Evolutionary conservation across 495 filamentous ascomycete species (phyloP).

Genomic region (Podospora tetraspora): DNA sequence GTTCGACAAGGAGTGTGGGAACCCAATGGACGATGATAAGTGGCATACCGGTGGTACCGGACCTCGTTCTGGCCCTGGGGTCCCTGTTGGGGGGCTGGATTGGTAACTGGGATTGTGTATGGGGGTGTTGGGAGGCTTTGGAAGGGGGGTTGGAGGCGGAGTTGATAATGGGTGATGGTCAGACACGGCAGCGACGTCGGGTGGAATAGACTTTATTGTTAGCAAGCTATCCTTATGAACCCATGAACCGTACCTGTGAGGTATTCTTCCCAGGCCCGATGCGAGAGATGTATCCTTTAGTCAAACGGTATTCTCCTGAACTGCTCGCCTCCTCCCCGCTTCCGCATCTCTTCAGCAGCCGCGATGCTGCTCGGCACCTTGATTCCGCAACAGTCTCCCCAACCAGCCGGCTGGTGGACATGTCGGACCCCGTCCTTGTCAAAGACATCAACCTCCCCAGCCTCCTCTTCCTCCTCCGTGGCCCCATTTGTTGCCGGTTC

Average conservation of each 20-base stretch:
- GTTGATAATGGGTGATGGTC: neutral
- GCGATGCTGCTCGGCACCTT: constrained; percentile 92
- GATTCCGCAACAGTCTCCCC: constrained; percentile 98
- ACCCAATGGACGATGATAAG: constrained; percentile 9
- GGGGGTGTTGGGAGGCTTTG: neutral
- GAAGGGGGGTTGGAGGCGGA: neutral
- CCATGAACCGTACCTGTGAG: neutral
- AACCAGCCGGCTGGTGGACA: constrained; percentile 59
- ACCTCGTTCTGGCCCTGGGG: neutral
- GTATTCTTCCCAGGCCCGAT: neutral
- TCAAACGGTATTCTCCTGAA: constrained; percentile 91
- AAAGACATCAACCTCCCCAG: constrained; percentile 51
- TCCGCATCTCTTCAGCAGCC: constrained; percentile 79
- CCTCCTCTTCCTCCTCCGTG: constrained; percentile 42
- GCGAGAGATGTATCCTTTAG: constrained; percentile 30
- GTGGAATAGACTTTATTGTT: neutral
- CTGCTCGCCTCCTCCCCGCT: constrained; percentile 55
- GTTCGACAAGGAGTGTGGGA: constrained; percentile 28
- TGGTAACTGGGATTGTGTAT: neutral
- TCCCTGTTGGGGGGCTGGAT: neutral
- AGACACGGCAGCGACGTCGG: neutral
- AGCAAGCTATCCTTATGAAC: neutral
- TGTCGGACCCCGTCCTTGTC: constrained; percentile 63
- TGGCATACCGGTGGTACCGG: constrained; percentile 2
- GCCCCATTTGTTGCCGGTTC: constrained; percentile 44